These are phyloP conservation scores for Sporothrix phasma DNA, from an alignment of 2,329 filamentous ascomycete genomes.

Conservation along the genomic window DNA sequence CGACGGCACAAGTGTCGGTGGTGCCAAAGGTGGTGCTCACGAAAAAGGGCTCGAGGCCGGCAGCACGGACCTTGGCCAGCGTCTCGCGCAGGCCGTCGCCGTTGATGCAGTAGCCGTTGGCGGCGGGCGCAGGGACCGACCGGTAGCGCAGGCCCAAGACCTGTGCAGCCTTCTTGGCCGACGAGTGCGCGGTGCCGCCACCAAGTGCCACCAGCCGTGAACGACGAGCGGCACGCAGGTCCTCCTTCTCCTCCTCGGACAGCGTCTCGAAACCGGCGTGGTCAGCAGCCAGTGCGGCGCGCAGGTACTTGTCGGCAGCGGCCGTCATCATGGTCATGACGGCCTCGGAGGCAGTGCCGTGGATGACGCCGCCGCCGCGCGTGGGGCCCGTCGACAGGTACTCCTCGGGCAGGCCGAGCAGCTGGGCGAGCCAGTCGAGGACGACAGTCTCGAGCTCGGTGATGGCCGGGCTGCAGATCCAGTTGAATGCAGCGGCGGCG, in stretches of 20 bases:
- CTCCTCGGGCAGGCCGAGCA: conserved; percentile 60
- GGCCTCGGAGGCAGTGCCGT: conserved; percentile 82
- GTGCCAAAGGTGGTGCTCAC: conserved; percentile 76
- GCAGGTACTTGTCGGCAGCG: conserved; percentile 69
- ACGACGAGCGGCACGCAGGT: conserved; percentile 56
- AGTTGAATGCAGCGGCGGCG: conserved; percentile 89
- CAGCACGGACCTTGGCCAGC: conserved; percentile 53
- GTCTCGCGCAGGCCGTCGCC: conserved; percentile 50
- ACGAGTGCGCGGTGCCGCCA: conserved; percentile 70
- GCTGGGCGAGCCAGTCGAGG: conserved; percentile 79
- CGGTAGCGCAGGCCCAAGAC: conserved; percentile 78
- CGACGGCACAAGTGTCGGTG: conserved; percentile 78
- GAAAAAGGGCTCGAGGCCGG: conserved; percentile 76
- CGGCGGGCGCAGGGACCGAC: conserved; percentile 51
- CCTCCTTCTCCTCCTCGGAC: conserved; percentile 49
- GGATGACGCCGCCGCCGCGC: conserved; percentile 80
- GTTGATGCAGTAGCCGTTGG: conserved; percentile 61
- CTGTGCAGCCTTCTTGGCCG: conserved; percentile 76
- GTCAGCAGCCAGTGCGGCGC: conserved; percentile 28
- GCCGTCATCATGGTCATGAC: conserved; percentile 80
- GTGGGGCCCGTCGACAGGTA: conserved; percentile 65
- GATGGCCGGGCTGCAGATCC: conserved; percentile 85
- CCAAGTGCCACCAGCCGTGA: conserved; percentile 70
- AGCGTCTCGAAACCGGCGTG: conserved; percentile 26
- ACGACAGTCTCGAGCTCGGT: conserved; percentile 91